These are phyloP conservation scores for Penicillium ochrochloron DNA, from an alignment of 495 filamentous ascomycete species.

Conservation along the genomic window DNA sequence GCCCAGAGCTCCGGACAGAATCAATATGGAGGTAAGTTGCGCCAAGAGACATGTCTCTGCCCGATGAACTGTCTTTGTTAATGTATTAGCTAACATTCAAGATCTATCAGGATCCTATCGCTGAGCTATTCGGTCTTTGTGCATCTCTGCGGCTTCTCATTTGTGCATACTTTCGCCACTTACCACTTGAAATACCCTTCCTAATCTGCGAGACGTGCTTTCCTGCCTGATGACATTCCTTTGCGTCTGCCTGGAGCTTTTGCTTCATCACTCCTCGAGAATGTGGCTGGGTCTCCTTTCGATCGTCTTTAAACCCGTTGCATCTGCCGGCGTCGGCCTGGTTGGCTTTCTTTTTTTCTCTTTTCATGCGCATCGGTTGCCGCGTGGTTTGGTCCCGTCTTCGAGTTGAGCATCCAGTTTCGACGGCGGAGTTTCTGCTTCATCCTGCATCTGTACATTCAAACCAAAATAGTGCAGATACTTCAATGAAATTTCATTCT, in stretches of 20 bases:
- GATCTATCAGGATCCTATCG: conserved; percentile 39
- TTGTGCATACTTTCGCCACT: conserved; percentile 22
- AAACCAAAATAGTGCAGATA: not conserved
- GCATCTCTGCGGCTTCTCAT: not conserved
- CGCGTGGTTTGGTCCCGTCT: conserved; percentile 9
- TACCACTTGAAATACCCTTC: conserved; percentile 10
- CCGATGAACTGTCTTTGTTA: not conserved
- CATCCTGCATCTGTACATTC: conserved; percentile 5
- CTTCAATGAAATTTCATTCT: not conserved
- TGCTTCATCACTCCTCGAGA: conserved; percentile 3
- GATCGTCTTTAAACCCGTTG: conserved; percentile 22
- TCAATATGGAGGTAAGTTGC: conserved; percentile 42
- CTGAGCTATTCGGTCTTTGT: conserved; percentile 13
- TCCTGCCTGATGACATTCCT: conserved; percentile 17
- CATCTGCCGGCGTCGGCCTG: conserved; percentile 34
- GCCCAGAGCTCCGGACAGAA: conserved; percentile 32
- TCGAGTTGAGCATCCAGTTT: conserved; percentile 3
- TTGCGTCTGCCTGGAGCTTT: conserved; percentile 25
- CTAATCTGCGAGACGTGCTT: conserved; percentile 23
- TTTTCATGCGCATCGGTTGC: conserved; percentile 11
- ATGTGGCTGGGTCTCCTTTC: conserved; percentile 12
- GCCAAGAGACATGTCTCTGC: not conserved
- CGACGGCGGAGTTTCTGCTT: conserved; percentile 12
- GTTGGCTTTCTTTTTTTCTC: conserved; percentile 20
- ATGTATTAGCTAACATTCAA: conserved; percentile 6